Conservation (phyloP, 108 stramenopile species). For the Seminavis robusta region DNA sequence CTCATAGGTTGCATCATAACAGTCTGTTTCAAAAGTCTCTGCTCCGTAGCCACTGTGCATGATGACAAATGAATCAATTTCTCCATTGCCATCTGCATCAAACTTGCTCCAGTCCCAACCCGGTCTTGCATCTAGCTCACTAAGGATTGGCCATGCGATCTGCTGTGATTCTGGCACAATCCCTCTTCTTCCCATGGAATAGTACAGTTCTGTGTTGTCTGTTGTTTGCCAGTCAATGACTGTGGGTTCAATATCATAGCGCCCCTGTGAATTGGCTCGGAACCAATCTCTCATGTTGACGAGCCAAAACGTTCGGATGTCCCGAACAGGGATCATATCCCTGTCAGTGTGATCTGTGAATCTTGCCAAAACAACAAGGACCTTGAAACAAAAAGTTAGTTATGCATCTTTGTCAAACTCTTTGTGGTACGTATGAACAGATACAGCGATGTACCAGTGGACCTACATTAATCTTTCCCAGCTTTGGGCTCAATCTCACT, state of each 20-base stretch:
- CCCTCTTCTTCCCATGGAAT: slow-evolving; percentile 17
- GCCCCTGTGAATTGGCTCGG: not conserved
- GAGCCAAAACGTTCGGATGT: no score
- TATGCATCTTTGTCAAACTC: no score
- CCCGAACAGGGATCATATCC: no score
- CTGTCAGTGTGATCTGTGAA: slow-evolving; percentile 8
- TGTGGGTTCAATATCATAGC: not conserved
- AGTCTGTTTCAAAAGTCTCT: slow-evolving; percentile 46
- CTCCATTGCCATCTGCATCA: slow-evolving; percentile 36
- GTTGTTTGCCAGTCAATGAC: slow-evolving; percentile 4
- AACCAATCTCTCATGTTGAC: not conserved
- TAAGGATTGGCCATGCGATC: not conserved
- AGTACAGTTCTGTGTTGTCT: slow-evolving; percentile 26
- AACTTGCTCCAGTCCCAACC: slow-evolving; percentile 12
- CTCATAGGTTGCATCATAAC: no score
- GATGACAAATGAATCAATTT: slow-evolving; percentile 54
- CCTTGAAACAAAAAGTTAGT: no score
- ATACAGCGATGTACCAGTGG: no score
- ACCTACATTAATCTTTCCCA: no score
- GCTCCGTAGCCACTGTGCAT: slow-evolving; percentile 75
- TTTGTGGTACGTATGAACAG: no score
- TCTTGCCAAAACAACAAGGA: slow-evolving; percentile 4
- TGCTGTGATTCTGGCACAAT: not conserved
- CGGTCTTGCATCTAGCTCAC: not conserved
- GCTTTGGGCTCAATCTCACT: no score